These are phyloP conservation scores for Mycena belliarum DNA, from an alignment of 768 basidiomycete genomes.

Conservation along the genomic window DNA sequence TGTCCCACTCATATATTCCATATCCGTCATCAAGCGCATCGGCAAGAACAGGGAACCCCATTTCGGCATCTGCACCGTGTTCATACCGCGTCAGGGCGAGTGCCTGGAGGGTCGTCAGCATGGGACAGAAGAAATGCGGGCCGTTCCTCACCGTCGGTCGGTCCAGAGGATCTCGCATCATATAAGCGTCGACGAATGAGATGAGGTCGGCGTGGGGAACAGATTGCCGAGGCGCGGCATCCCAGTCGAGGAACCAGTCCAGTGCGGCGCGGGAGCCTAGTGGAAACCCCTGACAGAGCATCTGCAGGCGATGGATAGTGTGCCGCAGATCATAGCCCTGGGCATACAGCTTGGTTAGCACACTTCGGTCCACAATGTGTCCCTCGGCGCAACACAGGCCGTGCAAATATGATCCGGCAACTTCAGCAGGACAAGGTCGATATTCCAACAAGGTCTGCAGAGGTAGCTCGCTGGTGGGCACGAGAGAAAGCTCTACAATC, in stretches of 20 bases:
- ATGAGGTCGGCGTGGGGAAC: constrained; percentile 40
- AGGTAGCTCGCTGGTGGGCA: constrained; percentile 76
- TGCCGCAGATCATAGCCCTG: constrained; percentile 59
- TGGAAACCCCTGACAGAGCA: constrained; percentile 38
- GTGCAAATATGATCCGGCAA: constrained; percentile 71
- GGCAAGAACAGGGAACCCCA: constrained; percentile 46
- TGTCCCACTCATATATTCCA: constrained; percentile 45
- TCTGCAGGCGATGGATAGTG: constrained; percentile 64
- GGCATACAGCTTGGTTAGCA: constrained; percentile 48
- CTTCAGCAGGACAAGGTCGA: constrained; percentile 50
- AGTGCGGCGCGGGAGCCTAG: background rate
- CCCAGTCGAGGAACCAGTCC: constrained; percentile 25
- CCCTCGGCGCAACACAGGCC: constrained; percentile 61
- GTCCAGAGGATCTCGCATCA: constrained; percentile 38
- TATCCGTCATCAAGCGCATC: constrained; percentile 29
- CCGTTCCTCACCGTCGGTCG: constrained; percentile 41
- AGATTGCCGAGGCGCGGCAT: constrained; percentile 7
- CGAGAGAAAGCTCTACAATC: constrained; percentile 61
- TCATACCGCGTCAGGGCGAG: constrained; percentile 35
- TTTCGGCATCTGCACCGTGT: constrained; percentile 54
- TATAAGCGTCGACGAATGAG: constrained; percentile 58
- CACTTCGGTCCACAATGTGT: constrained; percentile 40
- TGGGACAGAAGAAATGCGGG: background rate
- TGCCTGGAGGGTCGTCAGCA: constrained; percentile 25
- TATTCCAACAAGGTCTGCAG: constrained; percentile 74